phyloP scores from a whole-genome alignment of 345 rosid species.

The Bruguiera gymnorhiza region DNA sequence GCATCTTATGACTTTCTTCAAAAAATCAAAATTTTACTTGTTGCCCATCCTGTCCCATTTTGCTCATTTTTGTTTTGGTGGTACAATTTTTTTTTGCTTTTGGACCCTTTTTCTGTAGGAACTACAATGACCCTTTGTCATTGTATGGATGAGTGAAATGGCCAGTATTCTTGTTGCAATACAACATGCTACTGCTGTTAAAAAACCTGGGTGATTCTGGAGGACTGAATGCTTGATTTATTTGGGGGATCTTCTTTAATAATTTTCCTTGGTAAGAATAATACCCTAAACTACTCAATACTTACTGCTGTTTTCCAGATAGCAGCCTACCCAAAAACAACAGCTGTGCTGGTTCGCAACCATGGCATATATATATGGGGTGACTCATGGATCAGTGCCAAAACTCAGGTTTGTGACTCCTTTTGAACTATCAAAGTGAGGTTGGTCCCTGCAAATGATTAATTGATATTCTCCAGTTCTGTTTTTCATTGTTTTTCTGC shows the following conservation, averaged over 20 bases:
- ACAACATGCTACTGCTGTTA: not conserved
- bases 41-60: too few species aligned
- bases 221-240: not conserved
- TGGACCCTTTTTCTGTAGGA: too few species aligned
- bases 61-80: too few species aligned
- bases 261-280: slow-evolving; percentile 7
- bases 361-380: slow-evolving; percentile 96
- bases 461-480: too few species aligned
- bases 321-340: slow-evolving; percentile 85
- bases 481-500: too few species aligned
- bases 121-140: too few species aligned
- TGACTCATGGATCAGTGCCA: slow-evolving; percentile 95
- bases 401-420: slow-evolving; percentile 73
- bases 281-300: not conserved
- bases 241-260: slow-evolving; percentile 2
- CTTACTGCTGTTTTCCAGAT: slow-evolving; percentile 40
- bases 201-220: not conserved
- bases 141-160: too few species aligned
- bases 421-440: not conserved
- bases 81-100: not conserved
- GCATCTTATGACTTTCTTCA: not conserved
- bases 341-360: slow-evolving; percentile 94
- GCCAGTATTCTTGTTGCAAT: not conserved
- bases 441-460: too few species aligned
- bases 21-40: not conserved